Evolutionary conservation across 164 flowering plant genomes (phyloP), one percentile per base, ranked within the genome.

Genomic region (Vitis vinifera): DNA sequence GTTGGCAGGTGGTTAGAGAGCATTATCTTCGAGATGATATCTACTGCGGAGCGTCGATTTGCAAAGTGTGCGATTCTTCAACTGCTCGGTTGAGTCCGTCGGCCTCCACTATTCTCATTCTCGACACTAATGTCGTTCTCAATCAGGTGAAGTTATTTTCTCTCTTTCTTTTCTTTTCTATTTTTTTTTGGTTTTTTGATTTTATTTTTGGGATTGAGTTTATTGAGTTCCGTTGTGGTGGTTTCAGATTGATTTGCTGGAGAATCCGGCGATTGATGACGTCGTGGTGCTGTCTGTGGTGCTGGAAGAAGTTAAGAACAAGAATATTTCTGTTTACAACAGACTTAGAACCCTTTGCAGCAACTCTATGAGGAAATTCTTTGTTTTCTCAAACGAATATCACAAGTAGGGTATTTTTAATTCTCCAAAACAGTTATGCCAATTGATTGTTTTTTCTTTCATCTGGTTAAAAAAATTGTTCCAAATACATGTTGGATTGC

Each of bases 111-210:
- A 79, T 93, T 31, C 87, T 95, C 63, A 63, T 95, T 63, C 70
- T 95, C 51, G 99, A 95, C 68, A 91, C 98, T 19, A 95, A 95
- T 74, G 97, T 95, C 64, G 97, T 93, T 60, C 97, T 95, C 69
- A 76, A 89, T 73, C 99, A 94, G 92, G 98, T 92, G 49, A 4
- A 31, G 10, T 16, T 3, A 15, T 51, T 49, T 53, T 68, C 10
- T 61, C 2, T 60, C 6, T 19, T 48, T 9, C 50, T 50, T 59
- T 19, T 8, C 23, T 10, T 71, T 66, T 59, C 15, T 4, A 31
- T 58, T 55, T 16, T 7, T 47, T 61, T 55, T 63, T 55, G 27
- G 9, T 6, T 29, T 6, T 29, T 55, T 59, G 47, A 23, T n/a
- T 63, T 62, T 15, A 23, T n/a, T 55, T 60, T 10, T 49, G 6